Conservation (phyloP, 768 basidiomycete genomes). For the Fomitopsis pulvina region DNA sequence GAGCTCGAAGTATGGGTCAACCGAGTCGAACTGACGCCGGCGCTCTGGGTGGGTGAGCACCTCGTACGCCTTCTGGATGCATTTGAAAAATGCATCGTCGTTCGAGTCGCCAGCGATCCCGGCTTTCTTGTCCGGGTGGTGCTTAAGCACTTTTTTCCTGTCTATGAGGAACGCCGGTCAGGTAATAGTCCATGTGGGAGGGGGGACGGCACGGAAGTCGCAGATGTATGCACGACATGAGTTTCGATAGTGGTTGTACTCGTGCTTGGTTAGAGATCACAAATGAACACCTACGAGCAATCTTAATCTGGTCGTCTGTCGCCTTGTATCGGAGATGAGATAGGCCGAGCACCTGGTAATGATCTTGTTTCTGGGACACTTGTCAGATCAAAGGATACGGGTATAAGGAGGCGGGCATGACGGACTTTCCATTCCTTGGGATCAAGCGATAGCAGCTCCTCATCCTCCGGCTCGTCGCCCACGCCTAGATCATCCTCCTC, state of each 20-base stretch:
- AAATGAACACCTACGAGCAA: constrained; percentile 70
- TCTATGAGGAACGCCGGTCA: constrained; percentile 59
- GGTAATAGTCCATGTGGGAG: too few species aligned
- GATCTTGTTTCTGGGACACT: constrained; percentile 82
- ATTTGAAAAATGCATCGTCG: constrained; percentile 99
- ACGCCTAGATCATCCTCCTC: constrained; percentile 85
- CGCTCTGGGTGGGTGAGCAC: constrained; percentile 82
- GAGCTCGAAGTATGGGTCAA: constrained; percentile 72
- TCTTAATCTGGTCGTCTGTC: constrained; percentile 87
- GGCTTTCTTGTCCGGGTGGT: constrained; percentile 97
- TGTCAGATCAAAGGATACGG: not conserved
- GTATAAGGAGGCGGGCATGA: not conserved
- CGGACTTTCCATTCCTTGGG: constrained; percentile 97
- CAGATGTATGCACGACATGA: too few species aligned
- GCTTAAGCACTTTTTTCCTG: constrained; percentile 97
- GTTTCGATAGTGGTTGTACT: too few species aligned
- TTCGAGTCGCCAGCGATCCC: constrained; percentile 75
- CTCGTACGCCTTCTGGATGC: constrained; percentile 97
- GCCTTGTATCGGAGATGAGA: constrained; percentile 86
- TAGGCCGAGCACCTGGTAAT: constrained; percentile 94
- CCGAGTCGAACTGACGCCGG: constrained; percentile 93
- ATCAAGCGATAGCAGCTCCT: constrained; percentile 67
- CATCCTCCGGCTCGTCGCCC: constrained; percentile 81
- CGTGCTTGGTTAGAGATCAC: too few species aligned
- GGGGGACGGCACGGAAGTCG: not conserved